Evolutionary conservation across 1,284 basidiomycete species (phyloP), one percentile per base, ranked within the genome.

Genomic region (Heimioporus retisporus): DNA sequence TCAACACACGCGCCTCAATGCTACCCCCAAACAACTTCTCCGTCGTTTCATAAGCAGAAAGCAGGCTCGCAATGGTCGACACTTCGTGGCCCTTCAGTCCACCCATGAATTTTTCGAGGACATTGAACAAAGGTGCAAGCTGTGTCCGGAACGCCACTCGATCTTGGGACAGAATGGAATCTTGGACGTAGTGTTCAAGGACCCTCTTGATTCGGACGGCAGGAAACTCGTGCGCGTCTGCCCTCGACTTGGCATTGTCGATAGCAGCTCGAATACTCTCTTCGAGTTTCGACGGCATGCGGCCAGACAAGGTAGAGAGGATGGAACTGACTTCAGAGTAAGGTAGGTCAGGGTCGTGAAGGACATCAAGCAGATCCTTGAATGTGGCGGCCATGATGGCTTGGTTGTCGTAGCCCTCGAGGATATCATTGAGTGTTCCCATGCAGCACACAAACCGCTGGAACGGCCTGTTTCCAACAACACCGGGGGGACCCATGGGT

Each of bases 361-460:
- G 86, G 35, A 95, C 89, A 53, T 88, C 83, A 69, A 96, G 84
- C 65, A 98, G 88, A 66, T 96, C 93, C 81, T 95, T 95, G 75
- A 97, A 83, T 25, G 93, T 94, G 3, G 90, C 82, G 51, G 88
- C 85, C 94, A 97, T 95, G 74, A 94, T 86, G 1, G 93, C 90
- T 74, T 95, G 93, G 82, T 98, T 98, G 82, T 99, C 97, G 81
- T 93, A 99, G 43, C 96, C 96, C 68, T 96, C 94, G 68, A 99
- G 87, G 75, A 98, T 97, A 82, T 99, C 95, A 81, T 93, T 91
- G 62, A 99, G 88, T 63, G 95, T 88, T 72, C 90, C 88, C 69
- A 94, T 84, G 81, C 93, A 92, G 76, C 91, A 90, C 67, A 88
- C 84, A 71, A 96, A 91, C 67, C 90, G 91, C 81, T 99, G 98